These are phyloP conservation scores for Wickerhamiella domercqiae DNA, from an alignment of 805 yeast genomes.

Conservation along the genomic window DNA sequence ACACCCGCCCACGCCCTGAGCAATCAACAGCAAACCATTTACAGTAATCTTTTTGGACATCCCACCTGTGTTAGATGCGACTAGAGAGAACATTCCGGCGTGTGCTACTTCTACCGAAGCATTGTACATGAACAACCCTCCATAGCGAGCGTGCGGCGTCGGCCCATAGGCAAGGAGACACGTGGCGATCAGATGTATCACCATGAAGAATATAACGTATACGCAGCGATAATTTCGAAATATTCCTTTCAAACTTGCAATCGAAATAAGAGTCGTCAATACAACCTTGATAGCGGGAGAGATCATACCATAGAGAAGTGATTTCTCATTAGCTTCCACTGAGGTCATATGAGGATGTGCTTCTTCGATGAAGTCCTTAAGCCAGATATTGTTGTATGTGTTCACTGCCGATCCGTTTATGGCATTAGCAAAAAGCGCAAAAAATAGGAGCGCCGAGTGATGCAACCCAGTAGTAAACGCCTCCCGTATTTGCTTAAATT, in stretches of 20 bases:
- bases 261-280: constrained; percentile 7
- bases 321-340: background rate
- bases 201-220: constrained; percentile 33
- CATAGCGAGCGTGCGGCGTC: constrained; percentile 25
- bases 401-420: constrained; percentile 51
- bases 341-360: constrained; percentile 9
- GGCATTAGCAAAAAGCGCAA: constrained; percentile 29
- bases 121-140: constrained; percentile 28
- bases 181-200: constrained; percentile 31
- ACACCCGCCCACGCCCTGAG: constrained; percentile 52
- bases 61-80: constrained; percentile 46
- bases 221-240: constrained; percentile 4
- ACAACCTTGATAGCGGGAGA: constrained; percentile 30
- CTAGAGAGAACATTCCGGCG: constrained; percentile 6
- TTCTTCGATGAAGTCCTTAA: constrained; percentile 26
- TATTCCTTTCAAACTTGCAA: constrained; percentile 8
- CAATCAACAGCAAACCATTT: constrained; percentile 40
- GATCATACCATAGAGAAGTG: constrained; percentile 31
- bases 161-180: constrained; percentile 33
- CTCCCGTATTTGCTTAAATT: constrained; percentile 37
- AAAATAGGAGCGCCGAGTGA: constrained; percentile 33
- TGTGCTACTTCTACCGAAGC: constrained; percentile 20
- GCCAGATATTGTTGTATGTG: constrained; percentile 33
- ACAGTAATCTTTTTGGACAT: constrained; percentile 52
- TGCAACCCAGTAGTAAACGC: constrained; percentile 34